These are phyloP conservation scores for Penstemon newberryi DNA, from an alignment of 257 asterid species.

Conservation along the genomic window DNA sequence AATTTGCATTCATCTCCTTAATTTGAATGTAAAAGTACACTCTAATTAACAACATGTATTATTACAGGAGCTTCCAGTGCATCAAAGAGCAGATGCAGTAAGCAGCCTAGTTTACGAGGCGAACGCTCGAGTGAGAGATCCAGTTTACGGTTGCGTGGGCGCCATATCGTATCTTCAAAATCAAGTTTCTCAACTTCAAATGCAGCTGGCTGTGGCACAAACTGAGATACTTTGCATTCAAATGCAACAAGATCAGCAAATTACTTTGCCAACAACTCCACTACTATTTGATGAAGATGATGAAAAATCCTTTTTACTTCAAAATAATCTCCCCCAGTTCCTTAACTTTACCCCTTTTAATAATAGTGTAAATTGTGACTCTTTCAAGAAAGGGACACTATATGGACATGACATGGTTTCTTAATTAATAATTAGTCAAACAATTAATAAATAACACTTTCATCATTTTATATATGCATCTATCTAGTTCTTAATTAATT, in stretches of 20 bases:
- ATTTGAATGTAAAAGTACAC: no score
- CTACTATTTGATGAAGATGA: slow-evolving; percentile 18
- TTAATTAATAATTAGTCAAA: slow-evolving; percentile 18
- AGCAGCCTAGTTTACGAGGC: slow-evolving; percentile 61
- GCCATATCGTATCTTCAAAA: slow-evolving; percentile 51
- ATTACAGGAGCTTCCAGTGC: slow-evolving; percentile 47
- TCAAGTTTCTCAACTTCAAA: slow-evolving; percentile 57
- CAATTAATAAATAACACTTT: not conserved
- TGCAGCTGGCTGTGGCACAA: slow-evolving; percentile 57
- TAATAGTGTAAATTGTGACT: slow-evolving; percentile 35
- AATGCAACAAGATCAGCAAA: slow-evolving; percentile 37
- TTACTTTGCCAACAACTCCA: not conserved
- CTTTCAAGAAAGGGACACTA: slow-evolving; percentile 45
- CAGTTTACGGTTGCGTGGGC: slow-evolving; percentile 59
- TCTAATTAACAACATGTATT: no score
- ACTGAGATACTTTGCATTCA: slow-evolving; percentile 59
- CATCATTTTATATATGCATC: not conserved
- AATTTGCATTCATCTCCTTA: no score
- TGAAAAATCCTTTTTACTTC: slow-evolving; percentile 36
- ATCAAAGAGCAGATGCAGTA: slow-evolving; percentile 50
- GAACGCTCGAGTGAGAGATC: slow-evolving; percentile 48
- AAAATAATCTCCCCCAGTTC: slow-evolving; percentile 36
- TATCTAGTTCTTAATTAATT: not conserved
- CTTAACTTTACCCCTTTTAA: slow-evolving; percentile 25
- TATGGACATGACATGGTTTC: slow-evolving; percentile 57